A percentile compares a stretch with the other conserved stretches of the same genome.
Conservation (phyloP, 2,329 filamentous ascomycete genomes). For the Penicillium concentricum region DNA sequence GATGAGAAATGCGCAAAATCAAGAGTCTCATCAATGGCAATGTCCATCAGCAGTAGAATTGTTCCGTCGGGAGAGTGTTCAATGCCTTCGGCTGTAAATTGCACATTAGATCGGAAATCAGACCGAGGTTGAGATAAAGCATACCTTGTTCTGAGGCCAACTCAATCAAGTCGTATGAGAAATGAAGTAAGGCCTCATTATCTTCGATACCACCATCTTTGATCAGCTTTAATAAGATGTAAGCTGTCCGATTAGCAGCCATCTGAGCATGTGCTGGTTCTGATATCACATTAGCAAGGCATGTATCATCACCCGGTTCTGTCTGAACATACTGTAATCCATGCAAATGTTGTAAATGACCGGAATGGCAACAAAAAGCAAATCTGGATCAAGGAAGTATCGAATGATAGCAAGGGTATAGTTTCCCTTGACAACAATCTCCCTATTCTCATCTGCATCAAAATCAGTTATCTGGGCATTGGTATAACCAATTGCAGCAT, state of each 20-base stretch:
- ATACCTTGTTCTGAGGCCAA: slow-evolving; percentile 42
- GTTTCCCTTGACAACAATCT: slow-evolving; percentile 39
- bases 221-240: slow-evolving; percentile 39
- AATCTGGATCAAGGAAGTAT: slow-evolving; percentile 33
- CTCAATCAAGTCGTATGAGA: slow-evolving; percentile 43
- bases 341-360: slow-evolving; percentile 49
- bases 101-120: slow-evolving; percentile 3
- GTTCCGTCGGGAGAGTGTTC: slow-evolving; percentile 36
- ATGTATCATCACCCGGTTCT: background rate
- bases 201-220: slow-evolving; percentile 32
- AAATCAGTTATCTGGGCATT: slow-evolving; percentile 9
- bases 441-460: slow-evolving; percentile 42
- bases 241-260: slow-evolving; percentile 36
- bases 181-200: slow-evolving; percentile 35
- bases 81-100: slow-evolving; percentile 33
- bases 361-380: slow-evolving; percentile 42
- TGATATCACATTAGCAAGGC: slow-evolving; percentile 25
- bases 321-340: slow-evolving; percentile 39
- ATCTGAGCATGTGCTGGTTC: slow-evolving; percentile 42
- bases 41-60: slow-evolving; percentile 35
- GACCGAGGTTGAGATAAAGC: background rate
- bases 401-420: slow-evolving; percentile 41
- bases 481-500: slow-evolving; percentile 4
- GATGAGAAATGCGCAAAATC: slow-evolving; percentile 32
- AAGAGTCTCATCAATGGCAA: slow-evolving; percentile 29